A percentile compares a stretch with the other conserved stretches of the same genome.
Evolutionary conservation across 768 basidiomycete species (phyloP).

Genomic region (Cyclocybe cylindracea): DNA sequence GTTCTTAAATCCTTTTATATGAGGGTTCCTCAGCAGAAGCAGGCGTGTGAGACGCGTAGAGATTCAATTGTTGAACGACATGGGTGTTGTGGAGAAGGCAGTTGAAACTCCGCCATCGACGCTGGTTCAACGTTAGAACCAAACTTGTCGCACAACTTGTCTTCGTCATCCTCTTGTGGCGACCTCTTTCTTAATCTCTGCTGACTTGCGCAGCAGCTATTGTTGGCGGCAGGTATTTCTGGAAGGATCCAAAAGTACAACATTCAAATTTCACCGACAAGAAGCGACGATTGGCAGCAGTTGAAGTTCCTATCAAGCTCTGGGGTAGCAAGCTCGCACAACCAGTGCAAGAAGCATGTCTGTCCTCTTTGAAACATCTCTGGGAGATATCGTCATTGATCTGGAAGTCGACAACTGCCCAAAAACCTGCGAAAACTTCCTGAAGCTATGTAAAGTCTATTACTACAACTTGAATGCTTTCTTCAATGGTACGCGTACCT

Average conservation of each 20-base stretch:
- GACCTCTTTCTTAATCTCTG: too few relatives aligned
- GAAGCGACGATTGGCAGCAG: too few relatives aligned
- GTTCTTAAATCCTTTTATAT: too few relatives aligned
- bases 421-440: constrained; percentile 90
- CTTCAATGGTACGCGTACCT: constrained; percentile 81
- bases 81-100: not conserved
- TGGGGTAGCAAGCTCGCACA: not conserved
- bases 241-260: too few relatives aligned
- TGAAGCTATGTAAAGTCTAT: constrained; percentile 96
- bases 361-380: constrained; percentile 93
- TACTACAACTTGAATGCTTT: constrained; percentile 97
- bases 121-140: not conserved
- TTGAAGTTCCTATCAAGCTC: not conserved
- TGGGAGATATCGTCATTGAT: constrained; percentile 97
- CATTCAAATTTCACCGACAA: too few relatives aligned
- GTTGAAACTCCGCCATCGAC: not conserved
- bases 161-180: not conserved
- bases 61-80: not conserved
- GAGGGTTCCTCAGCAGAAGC: too few relatives aligned
- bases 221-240: too few relatives aligned
- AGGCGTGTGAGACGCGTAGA: not conserved
- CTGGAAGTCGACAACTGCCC: constrained; percentile 91
- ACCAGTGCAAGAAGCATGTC: constrained; percentile 59
- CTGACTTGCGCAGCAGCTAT: too few relatives aligned
- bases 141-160: not conserved